Conservation (phyloP, 148 eudicot genomes). For the Rhododendron mucronatum region DNA sequence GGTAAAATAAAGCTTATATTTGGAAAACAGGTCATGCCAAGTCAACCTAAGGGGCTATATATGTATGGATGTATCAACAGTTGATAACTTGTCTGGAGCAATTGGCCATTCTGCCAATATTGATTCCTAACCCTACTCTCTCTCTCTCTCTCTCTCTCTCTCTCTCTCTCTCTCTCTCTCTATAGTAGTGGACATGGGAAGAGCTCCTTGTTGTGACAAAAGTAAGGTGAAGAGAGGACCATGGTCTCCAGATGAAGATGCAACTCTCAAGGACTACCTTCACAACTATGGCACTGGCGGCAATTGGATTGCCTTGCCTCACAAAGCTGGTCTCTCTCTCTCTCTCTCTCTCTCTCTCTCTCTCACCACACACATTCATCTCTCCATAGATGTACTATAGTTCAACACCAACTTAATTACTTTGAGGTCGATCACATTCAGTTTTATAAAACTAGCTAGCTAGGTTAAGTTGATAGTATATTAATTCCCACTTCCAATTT, state of each 20-base stretch:
- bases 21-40: neutral
- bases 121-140: neutral
- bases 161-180: slow-evolving; percentile 6
- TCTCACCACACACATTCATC: neutral
- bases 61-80: neutral
- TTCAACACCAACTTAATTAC: neutral
- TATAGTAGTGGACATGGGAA: slow-evolving; percentile 38
- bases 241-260: slow-evolving; percentile 83
- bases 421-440: neutral
- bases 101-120: neutral
- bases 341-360: slow-evolving; percentile 7
- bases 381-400: too few relatives aligned
- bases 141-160: slow-evolving; percentile 8
- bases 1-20: neutral
- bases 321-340: slow-evolving; percentile 42
- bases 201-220: slow-evolving; percentile 80
- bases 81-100: neutral
- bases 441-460: neutral
- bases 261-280: slow-evolving; percentile 49
- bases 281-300: slow-evolving; percentile 56
- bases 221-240: slow-evolving; percentile 67
- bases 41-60: neutral
- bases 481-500: neutral
- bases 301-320: slow-evolving; percentile 73
- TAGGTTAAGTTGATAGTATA: neutral